phyloP scores from a whole-genome alignment of 2,329 filamentous ascomycete genomes.

The Ilyonectria mors-panacis region DNA sequence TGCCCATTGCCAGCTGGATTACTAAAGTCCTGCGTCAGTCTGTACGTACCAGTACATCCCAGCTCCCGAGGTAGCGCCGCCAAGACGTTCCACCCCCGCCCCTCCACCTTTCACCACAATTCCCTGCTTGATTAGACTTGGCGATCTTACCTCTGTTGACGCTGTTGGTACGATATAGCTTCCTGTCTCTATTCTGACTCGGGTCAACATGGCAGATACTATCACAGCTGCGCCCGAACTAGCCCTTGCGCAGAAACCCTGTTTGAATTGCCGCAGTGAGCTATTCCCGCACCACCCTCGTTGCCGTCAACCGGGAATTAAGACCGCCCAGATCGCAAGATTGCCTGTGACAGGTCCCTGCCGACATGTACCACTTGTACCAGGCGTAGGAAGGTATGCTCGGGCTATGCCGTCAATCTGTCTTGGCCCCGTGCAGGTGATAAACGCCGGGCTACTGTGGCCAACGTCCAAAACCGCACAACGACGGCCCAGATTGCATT shows the following conservation, averaged over 20 bases:
- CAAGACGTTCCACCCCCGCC: not conserved
- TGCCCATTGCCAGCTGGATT: slow-evolving; percentile 3
- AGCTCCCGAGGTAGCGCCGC: too few relatives aligned
- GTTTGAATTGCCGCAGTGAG: slow-evolving; percentile 22
- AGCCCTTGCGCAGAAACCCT: slow-evolving; percentile 17
- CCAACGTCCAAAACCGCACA: slow-evolving; percentile 7
- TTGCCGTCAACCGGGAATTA: not conserved
- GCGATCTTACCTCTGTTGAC: too few relatives aligned
- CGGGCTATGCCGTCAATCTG: slow-evolving; percentile 15
- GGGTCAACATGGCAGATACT: not conserved
- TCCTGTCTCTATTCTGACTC: not conserved
- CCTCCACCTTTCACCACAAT: slow-evolving; percentile 4
- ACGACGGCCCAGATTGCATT: slow-evolving; percentile 5
- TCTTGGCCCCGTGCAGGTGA: slow-evolving; percentile 19
- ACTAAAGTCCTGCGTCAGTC: slow-evolving; percentile 1
- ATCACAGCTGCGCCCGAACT: not conserved
- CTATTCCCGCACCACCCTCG: not conserved
- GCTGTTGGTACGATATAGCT: too few relatives aligned
- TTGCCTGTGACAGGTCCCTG: slow-evolving; percentile 24
- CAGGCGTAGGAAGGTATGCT: slow-evolving; percentile 10
- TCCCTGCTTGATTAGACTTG: not conserved
- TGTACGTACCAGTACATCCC: too few relatives aligned
- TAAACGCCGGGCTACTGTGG: slow-evolving; percentile 12
- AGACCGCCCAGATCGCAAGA: slow-evolving; percentile 19
- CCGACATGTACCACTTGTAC: slow-evolving; percentile 15